Base-by-base conservation (phyloP, 345 rosid species). In the Luvunga scandens region DNA sequence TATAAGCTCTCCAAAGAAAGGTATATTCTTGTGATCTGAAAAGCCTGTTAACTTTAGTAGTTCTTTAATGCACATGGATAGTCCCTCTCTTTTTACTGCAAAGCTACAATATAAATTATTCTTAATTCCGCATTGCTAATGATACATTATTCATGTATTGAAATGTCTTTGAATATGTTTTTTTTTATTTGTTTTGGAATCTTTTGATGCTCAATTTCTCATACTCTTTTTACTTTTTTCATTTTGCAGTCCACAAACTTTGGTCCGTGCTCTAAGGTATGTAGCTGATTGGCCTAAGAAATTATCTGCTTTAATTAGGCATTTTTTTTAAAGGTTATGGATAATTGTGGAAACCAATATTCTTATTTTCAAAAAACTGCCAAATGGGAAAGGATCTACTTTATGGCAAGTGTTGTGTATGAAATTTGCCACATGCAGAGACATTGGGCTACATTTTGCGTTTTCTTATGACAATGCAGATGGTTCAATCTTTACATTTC, bases 251-350 rank as follows among this genome's bases (percentile, higher is more conserved):
- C 98, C 99, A 72, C 98, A 94, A 85, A 96, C 98, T 24, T 83
- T 96, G 87, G 99, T 96, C 77, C 99, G 98, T 85, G 97, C 97
- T 79, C 81, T 96, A 79, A 96, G 99, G 99, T 96, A 87, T 81
- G 86, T 79, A 78, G 75, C 28, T 25, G 55, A 31, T 45, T 27
- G 72, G 36, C 73, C 56, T 57, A 21, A 31, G 75, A 30, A 25
- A 68, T 38, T 59, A 3, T 75, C 9, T 33, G 33, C 13, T 50
- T 24, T 36, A 13, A 71, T 39, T 53, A 24, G 63, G 39, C 10
- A 4, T 28, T 1, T 34, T 61, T 45, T 13, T 24, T 14, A n/a
- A 30, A 53, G 22, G 56, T 50, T 8, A 6, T 39, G 27, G 53
- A 16, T 36, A 53, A 55, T 1, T 19, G 19, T 21, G 36, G 30